Base-by-base conservation (phyloP, 768 basidiomycete species). In the Tulasnella sp. region DNA sequence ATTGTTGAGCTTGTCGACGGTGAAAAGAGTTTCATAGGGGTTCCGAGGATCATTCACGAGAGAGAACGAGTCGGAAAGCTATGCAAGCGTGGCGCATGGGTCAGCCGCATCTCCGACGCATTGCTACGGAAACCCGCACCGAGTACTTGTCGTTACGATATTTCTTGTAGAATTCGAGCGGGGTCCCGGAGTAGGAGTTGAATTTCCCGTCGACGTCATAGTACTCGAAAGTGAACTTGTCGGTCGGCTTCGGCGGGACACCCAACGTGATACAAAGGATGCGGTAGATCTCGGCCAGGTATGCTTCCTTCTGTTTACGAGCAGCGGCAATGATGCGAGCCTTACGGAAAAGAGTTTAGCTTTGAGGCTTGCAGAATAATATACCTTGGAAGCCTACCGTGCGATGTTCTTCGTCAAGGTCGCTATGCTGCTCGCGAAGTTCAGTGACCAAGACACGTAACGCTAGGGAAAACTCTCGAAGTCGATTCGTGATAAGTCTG, bases 11-110 rank as follows among this genome's bases (percentile, higher is more conserved):
- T 92, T 90, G 77, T 95, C 89, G 19, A 98, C 94, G 1, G 94
- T 94, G 81, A 95, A 95, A 17, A 96, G 84, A 79, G 88, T 90
- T 66, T 84, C 85, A 79, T 90, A 94, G 22, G 82, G 82, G 78
- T 98, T 95, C 32, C 96, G 86, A 11, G 96, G 95, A 78, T 98
- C 96, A 77, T 98, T 90, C 79, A 98, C 94, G 14, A 98, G 85
- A 41, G 94, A 96, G 84, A 98, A 96, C 1, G 85, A 89, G 32
- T 94, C 91, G 3, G 83, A 78, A 1, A 89, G 87, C 86, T 91
- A 69, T 22, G 67, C n/a, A 59, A 17, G 14, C 32, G 29, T 35
- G 1, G 12, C n/a, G 34, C 35, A 16, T 40, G 17, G 34, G 35
- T 16, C 14, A 34, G 32, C 44, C 39, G 17, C 14, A 26, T 62